A percentile compares a stretch with the other conserved stretches of the same genome.
Conservation (phyloP, 106 monocot species). For the Dendrobium chrysotoxum region DNA sequence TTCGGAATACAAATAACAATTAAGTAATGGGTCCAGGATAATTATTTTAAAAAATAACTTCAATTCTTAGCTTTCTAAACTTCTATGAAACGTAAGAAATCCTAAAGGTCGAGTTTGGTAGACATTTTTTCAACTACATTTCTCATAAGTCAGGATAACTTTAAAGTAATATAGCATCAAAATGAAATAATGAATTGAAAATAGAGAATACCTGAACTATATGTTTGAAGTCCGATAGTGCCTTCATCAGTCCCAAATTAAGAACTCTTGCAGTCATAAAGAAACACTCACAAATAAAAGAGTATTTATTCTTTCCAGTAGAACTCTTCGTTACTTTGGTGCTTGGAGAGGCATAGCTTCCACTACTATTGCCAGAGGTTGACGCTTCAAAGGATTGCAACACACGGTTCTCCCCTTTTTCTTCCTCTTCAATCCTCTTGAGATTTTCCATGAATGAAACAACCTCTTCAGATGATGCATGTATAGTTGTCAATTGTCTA, state of each 20-base stretch:
- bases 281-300: constrained; percentile 99
- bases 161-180: neutral
- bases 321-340: constrained; percentile 18
- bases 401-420: constrained; percentile 20
- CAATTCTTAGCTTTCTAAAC: neutral
- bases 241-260: constrained; percentile 89
- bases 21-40: neutral
- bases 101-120: neutral
- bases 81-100: neutral
- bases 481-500: constrained; percentile 80
- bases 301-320: constrained; percentile 57
- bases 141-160: neutral
- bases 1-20: neutral
- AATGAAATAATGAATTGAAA: neutral
- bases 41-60: neutral
- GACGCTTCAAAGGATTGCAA: constrained; percentile 55
- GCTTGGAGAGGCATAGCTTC: constrained; percentile 11
- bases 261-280: constrained; percentile 95
- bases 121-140: neutral
- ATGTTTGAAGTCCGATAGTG: constrained; percentile 80
- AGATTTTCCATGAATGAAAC: constrained; percentile 40
- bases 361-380: constrained; percentile 46
- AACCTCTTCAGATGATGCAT: constrained; percentile 91
- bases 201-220: constrained; percentile 51
- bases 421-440: constrained; percentile 12